phyloP scores from a whole-genome alignment of 129 eudicot genomes.

The Chrysanthemum makinoi region DNA sequence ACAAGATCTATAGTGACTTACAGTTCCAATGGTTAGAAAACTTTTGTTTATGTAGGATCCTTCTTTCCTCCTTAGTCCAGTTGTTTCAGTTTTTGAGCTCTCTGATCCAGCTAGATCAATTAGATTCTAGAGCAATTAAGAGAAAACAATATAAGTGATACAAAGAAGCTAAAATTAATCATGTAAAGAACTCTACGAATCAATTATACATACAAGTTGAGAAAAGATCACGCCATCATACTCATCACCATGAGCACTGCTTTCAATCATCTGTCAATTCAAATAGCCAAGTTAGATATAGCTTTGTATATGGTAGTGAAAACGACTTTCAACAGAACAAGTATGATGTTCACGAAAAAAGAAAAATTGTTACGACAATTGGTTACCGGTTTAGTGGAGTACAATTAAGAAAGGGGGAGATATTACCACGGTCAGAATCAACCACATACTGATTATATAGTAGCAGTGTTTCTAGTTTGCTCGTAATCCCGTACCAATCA shows the following conservation, averaged over 20 bases:
- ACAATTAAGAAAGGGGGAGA: neutral
- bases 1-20: slow-evolving; percentile 39
- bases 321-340: neutral
- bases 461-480: no score
- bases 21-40: slow-evolving; percentile 95
- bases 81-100: slow-evolving; percentile 98
- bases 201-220: slow-evolving; percentile 62
- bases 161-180: slow-evolving; percentile 1
- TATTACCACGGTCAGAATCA: neutral
- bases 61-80: slow-evolving; percentile 94
- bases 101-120: slow-evolving; percentile 98
- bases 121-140: slow-evolving; percentile 44
- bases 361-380: neutral
- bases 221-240: slow-evolving; percentile 94
- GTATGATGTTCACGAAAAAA: slow-evolving; percentile 6
- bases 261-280: slow-evolving; percentile 78
- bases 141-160: slow-evolving; percentile 13
- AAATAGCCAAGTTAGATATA: slow-evolving; percentile 16
- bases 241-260: slow-evolving; percentile 93
- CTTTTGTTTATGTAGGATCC: slow-evolving; percentile 99
- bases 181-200: neutral
- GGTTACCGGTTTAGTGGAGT: neutral
- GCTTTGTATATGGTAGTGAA: slow-evolving; percentile 14
- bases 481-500: no score
- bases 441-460: neutral